These are phyloP conservation scores for Hanseniaspora gamundiae DNA, from an alignment of 1,139 yeast species.

Conservation along the genomic window DNA sequence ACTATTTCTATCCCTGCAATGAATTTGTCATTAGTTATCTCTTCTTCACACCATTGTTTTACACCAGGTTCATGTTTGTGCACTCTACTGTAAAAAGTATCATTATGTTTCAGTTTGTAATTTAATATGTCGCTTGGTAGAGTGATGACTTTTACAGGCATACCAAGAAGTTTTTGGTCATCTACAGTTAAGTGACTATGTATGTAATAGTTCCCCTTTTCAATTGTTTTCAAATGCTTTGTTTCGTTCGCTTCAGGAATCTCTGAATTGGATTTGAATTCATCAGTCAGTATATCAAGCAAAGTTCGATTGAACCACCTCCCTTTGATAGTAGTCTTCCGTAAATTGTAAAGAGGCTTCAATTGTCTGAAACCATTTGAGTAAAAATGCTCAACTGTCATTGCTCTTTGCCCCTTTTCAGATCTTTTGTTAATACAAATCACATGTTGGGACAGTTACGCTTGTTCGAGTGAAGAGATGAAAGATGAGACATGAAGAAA, in stretches of 20 bases:
- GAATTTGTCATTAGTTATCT: conserved; percentile 10
- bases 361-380: conserved; percentile 46
- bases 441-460: no score
- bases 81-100: conserved; percentile 33
- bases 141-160: conserved; percentile 1
- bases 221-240: conserved; percentile 14
- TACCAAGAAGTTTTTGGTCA: background rate
- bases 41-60: conserved; percentile 22
- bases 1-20: conserved; percentile 31
- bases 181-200: conserved; percentile 5
- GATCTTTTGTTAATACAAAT: conserved; percentile 4
- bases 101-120: conserved; percentile 30
- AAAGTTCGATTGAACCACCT: conserved; percentile 75
- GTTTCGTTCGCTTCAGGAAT: conserved; percentile 7
- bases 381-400: conserved; percentile 11
- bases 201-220: conserved; percentile 12
- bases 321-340: conserved; percentile 71
- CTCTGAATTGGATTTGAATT: conserved; percentile 37
- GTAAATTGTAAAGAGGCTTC: conserved; percentile 73
- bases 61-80: conserved; percentile 60
- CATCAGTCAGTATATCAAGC: conserved; percentile 61
- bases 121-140: conserved; percentile 1
- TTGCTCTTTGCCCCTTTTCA: conserved; percentile 3
- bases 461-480: no score
- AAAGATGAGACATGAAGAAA: no score